Evolutionary conservation across 768 basidiomycete genomes (phyloP).

Genomic region (Mycena crocata): DNA sequence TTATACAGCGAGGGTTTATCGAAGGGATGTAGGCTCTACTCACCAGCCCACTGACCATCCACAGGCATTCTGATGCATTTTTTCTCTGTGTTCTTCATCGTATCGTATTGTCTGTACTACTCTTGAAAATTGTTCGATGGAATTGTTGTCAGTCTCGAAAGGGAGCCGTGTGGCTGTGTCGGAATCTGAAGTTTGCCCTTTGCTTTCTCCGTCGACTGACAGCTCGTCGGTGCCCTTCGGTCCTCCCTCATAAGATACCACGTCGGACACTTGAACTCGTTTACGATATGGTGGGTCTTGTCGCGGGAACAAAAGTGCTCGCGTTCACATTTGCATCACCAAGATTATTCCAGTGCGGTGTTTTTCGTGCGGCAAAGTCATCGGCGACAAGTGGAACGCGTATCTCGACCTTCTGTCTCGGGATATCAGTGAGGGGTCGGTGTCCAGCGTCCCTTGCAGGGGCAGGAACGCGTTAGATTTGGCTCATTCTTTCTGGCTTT

Average conservation of each 20-base stretch:
- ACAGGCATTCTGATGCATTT: conserved; percentile 27
- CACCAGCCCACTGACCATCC: conserved; percentile 39
- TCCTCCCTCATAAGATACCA: background rate
- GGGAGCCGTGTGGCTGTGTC: background rate
- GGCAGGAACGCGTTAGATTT: background rate
- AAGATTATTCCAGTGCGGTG: conserved; percentile 97
- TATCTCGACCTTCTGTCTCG: conserved; percentile 86
- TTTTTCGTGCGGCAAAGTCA: conserved; percentile 97
- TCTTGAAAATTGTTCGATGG: conserved; percentile 7
- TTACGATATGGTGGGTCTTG: conserved; percentile 22
- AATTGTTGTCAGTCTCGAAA: background rate
- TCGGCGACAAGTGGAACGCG: conserved; percentile 94
- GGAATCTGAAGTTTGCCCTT: background rate
- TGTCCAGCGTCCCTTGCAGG: conserved; percentile 16
- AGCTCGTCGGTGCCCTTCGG: background rate
- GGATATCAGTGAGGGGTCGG: conserved; percentile 91
- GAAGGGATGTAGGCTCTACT: conserved; percentile 40
- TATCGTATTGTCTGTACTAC: conserved; percentile 33
- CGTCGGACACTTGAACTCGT: background rate
- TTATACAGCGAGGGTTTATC: conserved; percentile 33
- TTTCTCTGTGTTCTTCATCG: conserved; percentile 27
- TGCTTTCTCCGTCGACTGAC: background rate
- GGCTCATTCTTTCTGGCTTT: conserved; percentile 5
- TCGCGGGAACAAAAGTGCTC: background rate
- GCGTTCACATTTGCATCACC: background rate